A percentile compares a stretch with the other conserved stretches of the same genome.
phyloP scores from a whole-genome alignment of 2,329 filamentous ascomycete species.

The Exophiala lecanii-corni region DNA sequence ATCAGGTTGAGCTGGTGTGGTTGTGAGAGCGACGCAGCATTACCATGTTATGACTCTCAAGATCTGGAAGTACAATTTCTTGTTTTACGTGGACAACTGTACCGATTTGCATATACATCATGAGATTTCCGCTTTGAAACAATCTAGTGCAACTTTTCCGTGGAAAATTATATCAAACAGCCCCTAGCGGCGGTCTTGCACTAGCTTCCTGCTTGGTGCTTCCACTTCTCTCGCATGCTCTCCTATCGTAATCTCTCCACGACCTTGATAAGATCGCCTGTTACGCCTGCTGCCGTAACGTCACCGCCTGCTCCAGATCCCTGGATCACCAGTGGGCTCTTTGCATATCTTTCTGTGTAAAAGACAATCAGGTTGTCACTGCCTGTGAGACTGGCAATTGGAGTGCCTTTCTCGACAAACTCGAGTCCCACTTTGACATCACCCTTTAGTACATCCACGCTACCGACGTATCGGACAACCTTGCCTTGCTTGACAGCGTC shows the following conservation, averaged over 20 bases:
- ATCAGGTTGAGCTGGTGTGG: too few relatives aligned
- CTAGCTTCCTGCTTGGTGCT: too few relatives aligned
- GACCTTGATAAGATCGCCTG: slow-evolving; percentile 88
- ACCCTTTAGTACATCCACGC: slow-evolving; percentile 76
- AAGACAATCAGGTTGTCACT: slow-evolving; percentile 99
- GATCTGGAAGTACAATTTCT: too few relatives aligned
- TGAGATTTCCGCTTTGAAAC: too few relatives aligned
- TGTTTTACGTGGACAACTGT: too few relatives aligned
- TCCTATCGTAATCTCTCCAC: slow-evolving; percentile 61
- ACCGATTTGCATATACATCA: neutral
- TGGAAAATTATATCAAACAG: too few relatives aligned
- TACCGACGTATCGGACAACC: slow-evolving; percentile 90
- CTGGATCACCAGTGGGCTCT: slow-evolving; percentile 88
- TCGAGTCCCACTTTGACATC: slow-evolving; percentile 88
- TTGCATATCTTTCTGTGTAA: slow-evolving; percentile 91
- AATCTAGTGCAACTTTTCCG: too few relatives aligned
- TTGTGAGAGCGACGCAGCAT: too few relatives aligned
- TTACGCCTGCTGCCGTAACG: slow-evolving; percentile 96
- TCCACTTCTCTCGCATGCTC: too few relatives aligned
- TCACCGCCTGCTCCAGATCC: slow-evolving; percentile 91
- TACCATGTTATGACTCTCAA: too few relatives aligned
- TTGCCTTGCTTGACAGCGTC: slow-evolving; percentile 82
- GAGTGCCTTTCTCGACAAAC: slow-evolving; percentile 80
- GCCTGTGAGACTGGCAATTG: slow-evolving; percentile 90
- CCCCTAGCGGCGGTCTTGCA: too few relatives aligned